Evolutionary conservation across 768 basidiomycete species (phyloP), one percentile per base, ranked within the genome.

Genomic region (Leccinum pellstonianum): DNA sequence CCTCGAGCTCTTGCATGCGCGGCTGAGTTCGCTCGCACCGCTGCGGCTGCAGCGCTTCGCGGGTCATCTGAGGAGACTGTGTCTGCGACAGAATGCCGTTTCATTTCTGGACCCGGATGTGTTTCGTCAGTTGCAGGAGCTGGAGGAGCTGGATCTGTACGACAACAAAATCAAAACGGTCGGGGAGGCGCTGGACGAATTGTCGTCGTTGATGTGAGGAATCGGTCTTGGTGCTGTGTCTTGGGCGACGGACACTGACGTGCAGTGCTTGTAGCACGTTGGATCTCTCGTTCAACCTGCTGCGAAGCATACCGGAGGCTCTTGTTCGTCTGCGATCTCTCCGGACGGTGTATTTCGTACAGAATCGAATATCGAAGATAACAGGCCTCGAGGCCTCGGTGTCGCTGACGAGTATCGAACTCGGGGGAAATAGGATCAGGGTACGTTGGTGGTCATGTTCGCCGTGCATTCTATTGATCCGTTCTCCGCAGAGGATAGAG

Each of bases 221-320:
- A 29, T 52, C 21, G 1, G 25, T 41, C 15, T 46, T 5, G 31
- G 2, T n/a, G n/a, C 27, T 33, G 23, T 5, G 0, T 5, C 8
- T 51, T 29, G 49, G 11, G 11, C 11, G 5, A 35, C 1, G 21
- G 33, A 46, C 31, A 52, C 57, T 63, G 57, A 49, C 3, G 10
- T 12, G 25, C 9, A 21, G 37, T 21, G 25, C 54, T 25, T 38
- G 8, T 62, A 98, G 95, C 33, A 79, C 83, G 10, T 78, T 99
- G 54, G 97, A 98, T 77, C 78, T 98, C 50, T 98, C 96, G 1
- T 99, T 97, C 82, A 99, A 99, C 77, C 81, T 96, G 27, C 75
- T 98, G 57, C 84, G 86, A 60, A 73, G 79, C 25, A 77, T 95
- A 43, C 89, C 92, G 1, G 85, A 88, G 47, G 76, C 80, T 7